Percentiles rank a stretch among this genome's conserved stretches.
Evolutionary conservation across 1,284 basidiomycete species (phyloP).

Genomic region (Schizopora paradoxa): DNA sequence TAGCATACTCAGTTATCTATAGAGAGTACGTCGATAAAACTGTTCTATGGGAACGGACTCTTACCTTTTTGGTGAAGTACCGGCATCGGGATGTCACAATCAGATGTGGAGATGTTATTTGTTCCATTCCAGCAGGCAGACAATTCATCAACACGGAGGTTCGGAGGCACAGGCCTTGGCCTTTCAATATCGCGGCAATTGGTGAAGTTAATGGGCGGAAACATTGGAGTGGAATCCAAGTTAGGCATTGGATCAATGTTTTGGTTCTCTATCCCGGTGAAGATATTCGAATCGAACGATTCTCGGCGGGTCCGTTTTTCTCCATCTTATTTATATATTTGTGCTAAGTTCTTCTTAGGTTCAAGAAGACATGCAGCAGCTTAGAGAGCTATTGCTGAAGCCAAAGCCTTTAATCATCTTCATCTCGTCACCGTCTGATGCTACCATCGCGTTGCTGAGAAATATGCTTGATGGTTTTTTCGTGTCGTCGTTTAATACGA

Average conservation of each 20-base stretch:
- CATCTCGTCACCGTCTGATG: conserved; percentile 51
- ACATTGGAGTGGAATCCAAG: conserved; percentile 62
- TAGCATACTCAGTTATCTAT: neutral
- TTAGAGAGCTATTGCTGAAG: conserved; percentile 39
- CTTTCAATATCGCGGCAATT: conserved; percentile 67
- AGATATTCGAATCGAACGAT: conserved; percentile 48
- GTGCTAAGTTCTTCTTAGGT: conserved; percentile 28
- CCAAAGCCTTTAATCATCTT: conserved; percentile 46
- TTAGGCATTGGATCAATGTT: conserved; percentile 58
- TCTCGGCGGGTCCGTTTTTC: conserved; percentile 29
- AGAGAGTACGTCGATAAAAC: neutral
- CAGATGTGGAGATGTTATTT: conserved; percentile 60
- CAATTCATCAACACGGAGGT: conserved; percentile 65
- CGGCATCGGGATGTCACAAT: conserved; percentile 59
- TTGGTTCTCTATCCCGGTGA: conserved; percentile 66
- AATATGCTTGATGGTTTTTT: conserved; percentile 54
- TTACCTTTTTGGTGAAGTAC: too few relatives aligned
- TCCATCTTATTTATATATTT: conserved; percentile 1
- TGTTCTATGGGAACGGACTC: conserved; percentile 26
- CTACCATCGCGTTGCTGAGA: conserved; percentile 48
- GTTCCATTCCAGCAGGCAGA: conserved; percentile 72
- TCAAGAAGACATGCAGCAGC: conserved; percentile 39
- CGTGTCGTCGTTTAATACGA: conserved; percentile 38
- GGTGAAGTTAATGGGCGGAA: conserved; percentile 68
- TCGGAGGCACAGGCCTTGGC: conserved; percentile 47